Base-by-base conservation (phyloP, 371 early-diverging fungal species). In the Mortierella sp. region DNA sequence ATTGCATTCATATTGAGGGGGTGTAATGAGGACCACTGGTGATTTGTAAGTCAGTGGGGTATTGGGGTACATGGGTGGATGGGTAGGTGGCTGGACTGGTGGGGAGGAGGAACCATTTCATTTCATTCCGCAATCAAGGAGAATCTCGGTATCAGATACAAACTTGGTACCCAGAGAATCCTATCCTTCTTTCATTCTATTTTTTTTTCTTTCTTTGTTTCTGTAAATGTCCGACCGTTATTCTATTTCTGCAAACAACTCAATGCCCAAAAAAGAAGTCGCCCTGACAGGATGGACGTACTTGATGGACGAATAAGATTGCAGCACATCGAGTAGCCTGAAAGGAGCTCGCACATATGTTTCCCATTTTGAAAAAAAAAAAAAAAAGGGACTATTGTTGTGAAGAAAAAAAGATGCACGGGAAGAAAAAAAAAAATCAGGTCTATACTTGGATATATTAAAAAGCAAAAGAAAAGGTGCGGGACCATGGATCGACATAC, bases 301-400 rank as follows among this genome's bases (percentile, higher is more conserved):
- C 14, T 37, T 20, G 39, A 39, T 66, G 66, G 67, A 66, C 58
- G 67, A 66, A 66, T 66, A 24, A 58, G 67, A 45, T 30, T 43
- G 40, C 9, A 20, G 58, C 43, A 57, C 43, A 40, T 40, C 14
- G 43, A 14, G 43, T 40, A 40, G 43, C 9, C 5, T 6, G 43
- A 20, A 18, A 20, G 20, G 5, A 45, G 16, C 47, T 45, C 16
- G 47, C 14, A 45, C 47, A 12, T 12, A 12, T 12, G 16, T n/a
- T n/a, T n/a, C n/a, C 47, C 16, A 16, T 2, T 45, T 2, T 45
- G 14, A 2, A 1, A 47, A 20, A 1, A 1, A 47, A 5, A 47
- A 20, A 47, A 20, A 47, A 47, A 47, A 5, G 49, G 20, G 43
- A 43, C 43, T 43, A 14, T 47, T 20, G 49, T 20, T 0, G 9